These are phyloP conservation scores for Fomitopsis pinicola DNA, from an alignment of 1,284 basidiomycete species.

Conservation along the genomic window DNA sequence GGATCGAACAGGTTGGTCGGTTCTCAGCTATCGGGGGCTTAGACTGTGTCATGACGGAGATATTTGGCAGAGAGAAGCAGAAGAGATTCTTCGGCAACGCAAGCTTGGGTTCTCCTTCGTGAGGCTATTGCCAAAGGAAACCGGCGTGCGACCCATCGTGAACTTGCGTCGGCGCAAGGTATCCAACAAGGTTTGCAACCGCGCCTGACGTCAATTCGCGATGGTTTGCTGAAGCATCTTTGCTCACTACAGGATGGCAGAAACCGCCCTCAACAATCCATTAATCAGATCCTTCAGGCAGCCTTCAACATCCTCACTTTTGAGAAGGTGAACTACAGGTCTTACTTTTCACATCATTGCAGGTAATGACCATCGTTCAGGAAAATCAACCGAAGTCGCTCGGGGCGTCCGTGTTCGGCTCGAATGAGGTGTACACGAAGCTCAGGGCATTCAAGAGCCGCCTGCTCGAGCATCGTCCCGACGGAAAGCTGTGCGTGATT, in stretches of 20 bases:
- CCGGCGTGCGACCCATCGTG: constrained; percentile 91
- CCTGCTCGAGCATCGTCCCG: constrained; percentile 39
- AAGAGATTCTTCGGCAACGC: constrained; percentile 62
- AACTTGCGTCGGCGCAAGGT: constrained; percentile 73
- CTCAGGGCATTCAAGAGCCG: constrained; percentile 69
- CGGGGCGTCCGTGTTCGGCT: constrained; percentile 80
- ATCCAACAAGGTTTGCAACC: constrained; percentile 27
- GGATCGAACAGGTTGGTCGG: constrained; percentile 48
- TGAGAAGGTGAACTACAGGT: constrained; percentile 59
- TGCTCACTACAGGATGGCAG: background rate
- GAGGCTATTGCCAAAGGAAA: constrained; percentile 90
- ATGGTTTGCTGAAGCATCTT: background rate
- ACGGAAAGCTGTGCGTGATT: constrained; percentile 44
- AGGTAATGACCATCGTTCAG: constrained; percentile 33
- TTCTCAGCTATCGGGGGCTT: background rate
- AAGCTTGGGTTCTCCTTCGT: constrained; percentile 83
- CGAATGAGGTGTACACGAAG: constrained; percentile 75
- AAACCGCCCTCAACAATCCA: constrained; percentile 45
- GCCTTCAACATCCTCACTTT: constrained; percentile 84
- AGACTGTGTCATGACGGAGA: background rate
- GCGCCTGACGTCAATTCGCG: background rate
- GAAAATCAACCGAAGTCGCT: constrained; percentile 58
- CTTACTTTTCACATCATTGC: background rate
- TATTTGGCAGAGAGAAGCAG: constrained; percentile 50
- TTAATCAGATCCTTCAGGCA: constrained; percentile 83